Evolutionary conservation across 805 yeast genomes (phyloP).

Genomic region (Pichia occidentalis): DNA sequence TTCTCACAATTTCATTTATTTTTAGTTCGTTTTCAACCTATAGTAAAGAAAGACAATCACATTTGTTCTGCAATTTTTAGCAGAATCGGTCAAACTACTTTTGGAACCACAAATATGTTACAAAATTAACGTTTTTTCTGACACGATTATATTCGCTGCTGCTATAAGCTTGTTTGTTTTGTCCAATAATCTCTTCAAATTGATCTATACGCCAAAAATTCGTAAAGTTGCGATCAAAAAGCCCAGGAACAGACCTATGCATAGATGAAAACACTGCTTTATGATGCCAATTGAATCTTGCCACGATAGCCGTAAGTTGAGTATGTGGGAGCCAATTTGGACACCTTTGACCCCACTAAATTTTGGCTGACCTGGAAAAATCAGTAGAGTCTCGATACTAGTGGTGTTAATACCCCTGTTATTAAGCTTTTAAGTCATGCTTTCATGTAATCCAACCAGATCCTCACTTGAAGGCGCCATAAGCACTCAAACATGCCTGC

Average conservation of each 20-base stretch:
- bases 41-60: too few relatives aligned
- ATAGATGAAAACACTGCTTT: constrained; percentile 70
- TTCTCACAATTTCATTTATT: too few relatives aligned
- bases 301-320: constrained; percentile 61
- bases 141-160: too few relatives aligned
- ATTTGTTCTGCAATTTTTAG: too few relatives aligned
- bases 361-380: constrained; percentile 83
- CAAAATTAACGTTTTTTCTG: too few relatives aligned
- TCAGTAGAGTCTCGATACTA: constrained; percentile 64
- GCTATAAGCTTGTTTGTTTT: constrained; percentile 5
- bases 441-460: constrained; percentile 75
- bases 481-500: constrained; percentile 73
- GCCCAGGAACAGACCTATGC: constrained; percentile 68
- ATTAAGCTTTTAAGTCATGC: constrained; percentile 64
- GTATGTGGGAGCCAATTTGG: too few relatives aligned
- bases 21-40: too few relatives aligned
- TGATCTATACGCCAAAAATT: constrained; percentile 61
- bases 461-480: constrained; percentile 93
- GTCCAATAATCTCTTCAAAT: constrained; percentile 30
- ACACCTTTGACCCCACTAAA: constrained; percentile 73
- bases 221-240: constrained; percentile 51
- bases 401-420: constrained; percentile 37
- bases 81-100: constrained; percentile 1
- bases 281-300: constrained; percentile 66
- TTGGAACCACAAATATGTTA: too few relatives aligned